Base-by-base conservation (phyloP, 2,329 filamentous ascomycete genomes). In the Endoconidiophora polonica region DNA sequence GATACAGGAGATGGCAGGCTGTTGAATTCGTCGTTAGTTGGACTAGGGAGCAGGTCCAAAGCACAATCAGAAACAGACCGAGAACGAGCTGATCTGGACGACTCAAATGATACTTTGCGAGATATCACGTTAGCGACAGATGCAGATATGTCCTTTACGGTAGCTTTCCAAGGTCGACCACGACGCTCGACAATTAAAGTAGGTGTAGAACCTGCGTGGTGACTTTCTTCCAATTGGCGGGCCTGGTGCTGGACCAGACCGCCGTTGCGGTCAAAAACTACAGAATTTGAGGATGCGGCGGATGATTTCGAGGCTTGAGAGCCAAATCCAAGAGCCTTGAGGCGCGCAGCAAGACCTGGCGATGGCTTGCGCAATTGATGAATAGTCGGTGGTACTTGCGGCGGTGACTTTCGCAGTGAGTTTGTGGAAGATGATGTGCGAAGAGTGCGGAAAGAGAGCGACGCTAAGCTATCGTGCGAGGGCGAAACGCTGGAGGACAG, bases 141-240 rank as follows among this genome's bases (percentile, higher is more conserved):
- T 14, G 53, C 49, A n/a, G 69, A 66, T 47, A 68, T 64, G 49
- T 43, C 45, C 56, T 59, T 58, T 61, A 75, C 73, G 60, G 74
- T 71, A 62, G 77, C 79, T 67, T 76, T 83, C 82, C 82, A 86
- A 58, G 81, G 74, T 59, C 78, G 77, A 60, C 81, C 81, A 59
- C 79, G 73, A 60, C 79, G 73, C 62, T 79, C 71, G 58, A 84
- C 68, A 56, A 42, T 39, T n/a, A 47, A 36, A 66, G 68, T 56
- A 68, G 68, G 55, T 61, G 60, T 55, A 22, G 73, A 75, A 59
- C 69, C 69, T 53, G 76, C 72, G 56, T 73, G 72, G 60, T 83
- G 79, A 53, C 76, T 74, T 56, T 76, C 69, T 66, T 87, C 81
- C 58, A 86, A 73, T 59, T 78, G 71, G 57, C 77, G 74, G 52